Evolutionary conservation across 495 filamentous ascomycete species (phyloP), one percentile per base, ranked within the genome.

Genomic region (Astrothelium macrocarpum): DNA sequence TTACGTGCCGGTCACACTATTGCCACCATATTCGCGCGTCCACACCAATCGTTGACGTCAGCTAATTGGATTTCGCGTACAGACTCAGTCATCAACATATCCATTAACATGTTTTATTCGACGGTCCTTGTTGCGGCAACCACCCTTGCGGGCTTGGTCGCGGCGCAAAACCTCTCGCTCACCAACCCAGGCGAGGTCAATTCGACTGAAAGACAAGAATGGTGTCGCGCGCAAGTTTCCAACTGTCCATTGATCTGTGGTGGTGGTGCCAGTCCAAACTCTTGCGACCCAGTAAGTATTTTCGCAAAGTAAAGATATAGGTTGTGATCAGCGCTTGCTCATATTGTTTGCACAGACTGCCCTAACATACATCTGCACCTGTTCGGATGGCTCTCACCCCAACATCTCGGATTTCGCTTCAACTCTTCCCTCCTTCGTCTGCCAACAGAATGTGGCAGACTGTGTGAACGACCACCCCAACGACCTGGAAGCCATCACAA

Each of bases 341-440:
- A 60, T 36, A 12, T 31, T 18, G 28, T 29, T 63, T 85, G 84
- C 69, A 64, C 42, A 75, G 49, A 3, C 9, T 2, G n/a, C 75
- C 23, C 78, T 87, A 59, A 68, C 70, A 20, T 87, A 77, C 74
- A 70, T 66, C 64, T 87, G 85, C 72, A 73, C 71, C 32, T 87
- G 85, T 76, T 43, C 62, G 62, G 79, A 84, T 68, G 81, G 79
- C 59, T 77, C 71, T 23, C 64, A 60, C 9, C 82, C 84, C 67
- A 77, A 85, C 68, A 77, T 84, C 66, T 68, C 71, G 29, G 71
- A 71, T 61, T 87, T 83, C 75, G 53, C 70, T 36, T 70, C 79
- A 68, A 84, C 82, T 29, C 71, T 87, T 34, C 85, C 85, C 46
- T 84, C 78, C 75, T 79, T 75, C 70, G 77, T 81, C 69, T 87